A percentile compares a stretch with the other conserved stretches of the same genome.
Evolutionary conservation across 768 basidiomycete species (phyloP).

Genomic region (Rhizopogon rudus): DNA sequence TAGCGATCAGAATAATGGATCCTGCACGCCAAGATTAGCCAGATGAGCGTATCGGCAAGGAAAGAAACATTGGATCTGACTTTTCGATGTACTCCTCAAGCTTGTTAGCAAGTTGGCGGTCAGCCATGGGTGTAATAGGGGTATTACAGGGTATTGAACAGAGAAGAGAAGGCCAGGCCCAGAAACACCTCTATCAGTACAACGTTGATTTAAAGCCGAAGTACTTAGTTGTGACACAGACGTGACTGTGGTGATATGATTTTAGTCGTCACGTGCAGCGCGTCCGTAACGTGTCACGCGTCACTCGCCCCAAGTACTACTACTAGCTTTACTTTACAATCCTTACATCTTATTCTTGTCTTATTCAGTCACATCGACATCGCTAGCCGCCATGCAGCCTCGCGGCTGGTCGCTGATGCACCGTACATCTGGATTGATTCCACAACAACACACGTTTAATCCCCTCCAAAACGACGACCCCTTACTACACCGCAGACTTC

Average conservation of each 20-base stretch:
- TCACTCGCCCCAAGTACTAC: not conserved
- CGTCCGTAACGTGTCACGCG: conserved; percentile 22
- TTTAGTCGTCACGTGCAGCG: conserved; percentile 21
- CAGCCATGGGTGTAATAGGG: conserved; percentile 14
- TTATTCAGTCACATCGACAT: not conserved
- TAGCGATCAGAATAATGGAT: conserved; percentile 92
- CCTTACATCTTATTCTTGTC: not conserved
- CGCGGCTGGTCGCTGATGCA: not conserved
- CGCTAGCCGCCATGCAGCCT: not conserved
- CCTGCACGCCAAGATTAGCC: conserved; percentile 31
- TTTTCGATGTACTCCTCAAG: conserved; percentile 79
- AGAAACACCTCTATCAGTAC: conserved; percentile 1
- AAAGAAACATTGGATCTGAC: conserved; percentile 33
- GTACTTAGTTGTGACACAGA: not conserved
- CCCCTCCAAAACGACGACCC: not conserved
- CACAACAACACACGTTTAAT: not conserved
- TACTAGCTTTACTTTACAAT: too few relatives aligned
- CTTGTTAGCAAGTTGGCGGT: conserved; percentile 40
- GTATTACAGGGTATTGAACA: conserved; percentile 11
- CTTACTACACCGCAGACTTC: conserved; percentile 1
- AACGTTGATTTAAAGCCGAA: not conserved
- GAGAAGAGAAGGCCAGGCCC: not conserved
- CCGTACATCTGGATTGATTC: not conserved
- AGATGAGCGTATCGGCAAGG: conserved; percentile 13
- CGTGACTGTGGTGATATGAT: conserved; percentile 1